Base-by-base conservation (phyloP, 1,284 basidiomycete species). In the Prillingera fragicola region DNA sequence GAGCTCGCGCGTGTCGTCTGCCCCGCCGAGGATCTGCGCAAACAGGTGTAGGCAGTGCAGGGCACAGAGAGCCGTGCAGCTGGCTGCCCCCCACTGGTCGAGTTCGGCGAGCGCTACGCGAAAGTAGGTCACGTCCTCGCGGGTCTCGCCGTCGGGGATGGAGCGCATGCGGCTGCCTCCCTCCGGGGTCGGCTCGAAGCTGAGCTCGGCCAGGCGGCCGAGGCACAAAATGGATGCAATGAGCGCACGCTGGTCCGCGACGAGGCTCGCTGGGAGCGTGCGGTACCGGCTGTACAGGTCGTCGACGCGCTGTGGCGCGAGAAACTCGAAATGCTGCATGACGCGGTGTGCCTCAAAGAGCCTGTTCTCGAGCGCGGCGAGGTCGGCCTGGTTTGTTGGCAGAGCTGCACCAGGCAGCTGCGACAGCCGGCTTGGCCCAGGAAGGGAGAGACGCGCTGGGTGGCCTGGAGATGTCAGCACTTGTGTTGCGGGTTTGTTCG, bases 111-210 rank as follows among this genome's bases (percentile, higher is more conserved):
- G 52, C 4, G 59, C 56, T 28, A 56, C 43, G 19, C 42, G 37
- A 33, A 53, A 62, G 38, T 62, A 62, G 9, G 56, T 58, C 10
- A 60, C 39, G 28, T 62, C 60, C 39, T 62, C 60, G 14, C 54
- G 31, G 5, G 33, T 5, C 33, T 48, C 50, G 2, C 29, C 29
- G 1, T 29, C 19, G 1, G 46, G 25, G 3, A 45, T 33, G 5
- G 50, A 6, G 5, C 40, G 46, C 37, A 48, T 48, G 26, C 21
- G 21, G 32, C 15, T 31, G 15, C n/a, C 26, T 3, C 43, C 43
- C 2, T 38, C 29, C 5, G 36, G 27, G 0, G 25, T n/a, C 6
- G 33, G 17, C 18, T 41, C 38, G 32, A 52, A 48, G 9, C 27
- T 28, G n/a, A 52, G 40, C 38, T 52, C 50, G 18, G 33, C 34